Conservation (phyloP, 2,329 filamentous ascomycete species). For the Pestalotiopsis fici region DNA sequence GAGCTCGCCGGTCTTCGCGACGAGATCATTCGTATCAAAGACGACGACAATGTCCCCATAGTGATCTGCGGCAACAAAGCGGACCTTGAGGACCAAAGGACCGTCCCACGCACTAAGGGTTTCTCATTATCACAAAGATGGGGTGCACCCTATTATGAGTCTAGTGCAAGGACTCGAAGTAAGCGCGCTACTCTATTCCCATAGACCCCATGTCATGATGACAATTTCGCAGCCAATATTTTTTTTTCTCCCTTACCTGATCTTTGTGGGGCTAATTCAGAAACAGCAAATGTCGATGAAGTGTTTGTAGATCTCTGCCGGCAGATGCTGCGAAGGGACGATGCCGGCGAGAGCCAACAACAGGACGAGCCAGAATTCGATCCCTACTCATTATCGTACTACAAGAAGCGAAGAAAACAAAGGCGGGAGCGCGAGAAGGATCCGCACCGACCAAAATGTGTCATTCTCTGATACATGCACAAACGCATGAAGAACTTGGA, state of each 20-base stretch:
- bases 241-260: constrained; percentile 19
- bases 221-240: background rate
- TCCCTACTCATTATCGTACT: constrained; percentile 28
- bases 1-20: constrained; percentile 82
- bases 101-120: constrained; percentile 74
- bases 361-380: constrained; percentile 46
- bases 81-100: constrained; percentile 83
- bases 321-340: constrained; percentile 78
- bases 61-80: constrained; percentile 93
- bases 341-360: constrained; percentile 40
- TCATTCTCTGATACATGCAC: constrained; percentile 38
- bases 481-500: background rate
- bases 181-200: constrained; percentile 26
- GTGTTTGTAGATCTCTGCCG: constrained; percentile 84
- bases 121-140: constrained; percentile 86
- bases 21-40: constrained; percentile 89
- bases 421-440: constrained; percentile 24
- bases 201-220: background rate
- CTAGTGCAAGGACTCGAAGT: constrained; percentile 77
- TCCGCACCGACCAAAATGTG: constrained; percentile 38
- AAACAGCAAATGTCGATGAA: constrained; percentile 79
- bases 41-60: constrained; percentile 81
- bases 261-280: constrained; percentile 3
- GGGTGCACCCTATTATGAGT: constrained; percentile 90
- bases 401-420: constrained; percentile 32